phyloP scores from a whole-genome alignment of 768 basidiomycete species.

The Clavaria fumosa region DNA sequence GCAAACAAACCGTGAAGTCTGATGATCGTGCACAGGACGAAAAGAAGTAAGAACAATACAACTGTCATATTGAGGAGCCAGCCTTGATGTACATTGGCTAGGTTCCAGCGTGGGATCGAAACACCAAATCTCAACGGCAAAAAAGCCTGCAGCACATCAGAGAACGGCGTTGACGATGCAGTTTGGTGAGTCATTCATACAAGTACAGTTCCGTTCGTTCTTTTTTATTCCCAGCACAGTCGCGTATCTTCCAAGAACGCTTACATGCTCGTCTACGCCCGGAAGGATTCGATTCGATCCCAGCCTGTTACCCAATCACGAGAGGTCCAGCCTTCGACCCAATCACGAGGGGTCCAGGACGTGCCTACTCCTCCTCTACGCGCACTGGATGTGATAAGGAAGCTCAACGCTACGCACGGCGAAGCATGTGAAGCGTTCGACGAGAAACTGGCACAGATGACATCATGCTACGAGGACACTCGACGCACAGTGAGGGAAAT shows the following conservation, averaged over 20 bases:
- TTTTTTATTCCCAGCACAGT: no score
- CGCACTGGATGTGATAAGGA: constrained; percentile 37
- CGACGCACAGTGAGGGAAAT: constrained; percentile 42
- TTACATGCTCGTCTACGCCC: constrained; percentile 88
- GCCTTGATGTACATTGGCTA: no score
- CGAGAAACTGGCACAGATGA: constrained; percentile 24
- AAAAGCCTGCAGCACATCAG: no score
- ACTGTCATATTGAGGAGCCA: no score
- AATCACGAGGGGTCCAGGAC: background rate
- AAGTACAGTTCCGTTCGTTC: no score
- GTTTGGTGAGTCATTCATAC: constrained; percentile 10
- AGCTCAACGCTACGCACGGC: constrained; percentile 40
- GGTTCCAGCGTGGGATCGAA: constrained; percentile 31
- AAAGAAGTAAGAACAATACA: no score
- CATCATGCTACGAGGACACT: constrained; percentile 25
- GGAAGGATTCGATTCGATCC: constrained; percentile 24
- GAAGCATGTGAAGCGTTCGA: constrained; percentile 34
- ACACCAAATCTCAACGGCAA: no score
- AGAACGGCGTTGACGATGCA: constrained; percentile 42
- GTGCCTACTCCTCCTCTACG: constrained; percentile 35
- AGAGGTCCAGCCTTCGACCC: no score
- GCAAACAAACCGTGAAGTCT: constrained; percentile 16
- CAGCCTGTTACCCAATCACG: no score
- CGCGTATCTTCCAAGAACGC: constrained; percentile 69
- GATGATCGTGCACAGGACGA: constrained; percentile 12